Percentiles rank a stretch among this genome's conserved stretches.
Conservation (phyloP, 1,284 basidiomycete species). For the Blastosporella zonata region DNA sequence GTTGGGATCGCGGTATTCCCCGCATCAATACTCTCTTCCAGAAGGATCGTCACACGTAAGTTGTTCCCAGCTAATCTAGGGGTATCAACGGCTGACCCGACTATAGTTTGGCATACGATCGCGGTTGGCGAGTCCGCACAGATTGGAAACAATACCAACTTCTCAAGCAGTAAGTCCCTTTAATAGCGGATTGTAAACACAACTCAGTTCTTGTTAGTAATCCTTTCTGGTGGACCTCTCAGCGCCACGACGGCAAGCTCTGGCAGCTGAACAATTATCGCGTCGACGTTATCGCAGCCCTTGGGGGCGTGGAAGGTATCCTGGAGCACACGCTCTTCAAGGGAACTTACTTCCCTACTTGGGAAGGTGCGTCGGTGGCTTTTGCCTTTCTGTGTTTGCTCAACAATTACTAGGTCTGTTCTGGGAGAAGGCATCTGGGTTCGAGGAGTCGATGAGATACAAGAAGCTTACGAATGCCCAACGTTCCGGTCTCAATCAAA, state of each 20-base stretch:
- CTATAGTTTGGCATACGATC: constrained; percentile 89
- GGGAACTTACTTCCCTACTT: constrained; percentile 92
- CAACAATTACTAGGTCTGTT: constrained; percentile 60
- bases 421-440: constrained; percentile 95
- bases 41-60: constrained; percentile 93
- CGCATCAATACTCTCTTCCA: constrained; percentile 98
- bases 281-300: constrained; percentile 97
- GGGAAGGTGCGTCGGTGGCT: constrained; percentile 58
- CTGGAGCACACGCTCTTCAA: constrained; percentile 98
- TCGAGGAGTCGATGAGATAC: constrained; percentile 97
- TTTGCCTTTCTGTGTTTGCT: constrained; percentile 8
- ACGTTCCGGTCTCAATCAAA: constrained; percentile 95
- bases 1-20: constrained; percentile 98
- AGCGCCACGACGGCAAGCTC: constrained; percentile 96
- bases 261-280: constrained; percentile 99
- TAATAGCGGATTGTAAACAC: background rate
- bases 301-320: constrained; percentile 97
- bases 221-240: constrained; percentile 98
- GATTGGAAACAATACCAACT: constrained; percentile 99
- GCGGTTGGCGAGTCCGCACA: constrained; percentile 94
- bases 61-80: constrained; percentile 17
- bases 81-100: constrained; percentile 13
- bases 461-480: constrained; percentile 96
- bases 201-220: constrained; percentile 49
- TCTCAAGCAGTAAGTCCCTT: constrained; percentile 69